Base-by-base conservation (phyloP, 768 basidiomycete species). In the Obba rivulosa region DNA sequence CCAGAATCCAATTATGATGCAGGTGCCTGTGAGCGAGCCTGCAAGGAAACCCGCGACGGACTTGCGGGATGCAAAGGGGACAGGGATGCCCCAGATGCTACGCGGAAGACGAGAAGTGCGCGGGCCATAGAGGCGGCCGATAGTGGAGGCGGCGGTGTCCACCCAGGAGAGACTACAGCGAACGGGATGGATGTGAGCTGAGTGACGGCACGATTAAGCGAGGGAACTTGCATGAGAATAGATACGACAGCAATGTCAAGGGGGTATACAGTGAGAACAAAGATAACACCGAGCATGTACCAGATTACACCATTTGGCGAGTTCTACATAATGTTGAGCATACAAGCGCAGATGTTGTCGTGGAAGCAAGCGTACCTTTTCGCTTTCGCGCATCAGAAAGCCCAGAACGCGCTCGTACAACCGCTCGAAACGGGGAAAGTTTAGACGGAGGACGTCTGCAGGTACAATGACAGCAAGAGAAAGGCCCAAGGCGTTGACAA, bases 131-230 rank as follows among this genome's bases (percentile, higher is more conserved):
- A 91, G 70, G n/a, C 93, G 81, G 38, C 93, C 93, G 54, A 95
- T 72, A 11, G 90, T 94, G 9, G 93, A 95, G 4, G 93, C 93
- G 16, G 92, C 83, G 1, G 93, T 95, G 65, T 96, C 93, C 0
- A 91, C 92, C 93, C 93, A 96, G 25, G 92, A 92, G 41, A 96
- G 81, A 52, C 92, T 95, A 58, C 28, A 49, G 21, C 10, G 49
- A 22, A n/a, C 36, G 38, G 44, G 16, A 49, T 31, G 28, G 13
- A 13, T 13, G 28, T 31, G 5, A 44, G 44, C 37, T 54, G n/a
- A 25, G 46, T 22, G 41, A 44, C 18, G 38, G 42, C 31, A 23
- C 48, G 45, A 31, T 9, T 36, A n/a, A n/a, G n/a, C n/a, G n/a
- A 28, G n/a, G 17, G 2, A 28, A 75, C 87, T 58, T 63, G 89